Conservation (phyloP, 306 rosid species). For the Carpinus viminea region DNA sequence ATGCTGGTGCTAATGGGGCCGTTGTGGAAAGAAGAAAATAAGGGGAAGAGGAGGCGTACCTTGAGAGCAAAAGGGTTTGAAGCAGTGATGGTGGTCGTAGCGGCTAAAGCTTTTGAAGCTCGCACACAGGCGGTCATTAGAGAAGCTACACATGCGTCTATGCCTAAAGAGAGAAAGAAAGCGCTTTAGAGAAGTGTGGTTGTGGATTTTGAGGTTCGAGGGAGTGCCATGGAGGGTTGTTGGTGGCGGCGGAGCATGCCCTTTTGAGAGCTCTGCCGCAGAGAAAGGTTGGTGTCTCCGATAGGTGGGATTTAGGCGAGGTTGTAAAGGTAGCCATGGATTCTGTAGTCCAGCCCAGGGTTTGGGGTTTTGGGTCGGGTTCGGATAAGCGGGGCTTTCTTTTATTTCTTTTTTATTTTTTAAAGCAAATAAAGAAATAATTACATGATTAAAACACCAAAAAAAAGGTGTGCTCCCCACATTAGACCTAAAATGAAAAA, state of each 20-base stretch:
- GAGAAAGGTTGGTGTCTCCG: not conserved
- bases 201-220: not conserved
- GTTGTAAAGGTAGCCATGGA: conserved; percentile 5
- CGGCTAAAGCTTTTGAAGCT: conserved; percentile 54
- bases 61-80: conserved; percentile 36
- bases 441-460: too few species aligned
- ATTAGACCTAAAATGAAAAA: too few species aligned
- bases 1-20: conserved; percentile 22
- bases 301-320: not conserved
- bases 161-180: not conserved
- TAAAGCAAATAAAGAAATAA: too few species aligned
- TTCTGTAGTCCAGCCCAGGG: conserved; percentile 3
- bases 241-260: not conserved
- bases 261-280: not conserved
- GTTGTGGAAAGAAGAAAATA: conserved; percentile 35
- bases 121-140: conserved; percentile 68
- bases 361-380: not conserved
- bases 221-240: not conserved
- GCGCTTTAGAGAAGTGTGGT: not conserved
- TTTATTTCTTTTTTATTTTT: not conserved
- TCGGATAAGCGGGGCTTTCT: not conserved
- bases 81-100: conserved; percentile 13
- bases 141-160: conserved; percentile 31
- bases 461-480: too few species aligned
- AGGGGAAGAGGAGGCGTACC: conserved; percentile 47